Evolutionary conservation across 257 asterid genomes (phyloP).

Genomic region (Phtheirospermum japonicum): DNA sequence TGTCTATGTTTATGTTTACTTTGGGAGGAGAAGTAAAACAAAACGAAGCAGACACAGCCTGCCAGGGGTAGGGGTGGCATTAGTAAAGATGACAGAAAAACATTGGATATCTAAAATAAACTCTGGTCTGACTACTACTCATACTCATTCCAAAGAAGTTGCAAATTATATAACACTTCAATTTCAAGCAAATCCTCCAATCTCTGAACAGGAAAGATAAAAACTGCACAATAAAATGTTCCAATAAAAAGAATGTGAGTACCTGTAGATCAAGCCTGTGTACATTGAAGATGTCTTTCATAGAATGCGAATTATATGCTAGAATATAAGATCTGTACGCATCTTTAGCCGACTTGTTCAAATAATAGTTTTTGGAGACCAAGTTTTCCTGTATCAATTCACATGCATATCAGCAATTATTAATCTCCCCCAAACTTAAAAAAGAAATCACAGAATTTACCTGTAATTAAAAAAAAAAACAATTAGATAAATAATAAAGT

Average conservation of each 20-base stretch:
- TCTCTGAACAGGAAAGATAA: background rate
- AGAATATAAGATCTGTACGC: constrained; percentile 85
- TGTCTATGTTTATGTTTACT: constrained; percentile 72
- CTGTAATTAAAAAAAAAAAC: background rate
- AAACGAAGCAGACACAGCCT: constrained; percentile 97
- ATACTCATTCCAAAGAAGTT: too few relatives aligned
- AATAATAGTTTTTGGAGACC: constrained; percentile 63
- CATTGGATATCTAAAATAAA: too few relatives aligned
- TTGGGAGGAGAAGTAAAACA: constrained; percentile 77
- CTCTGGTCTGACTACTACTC: too few relatives aligned
- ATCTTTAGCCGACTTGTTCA: constrained; percentile 89
- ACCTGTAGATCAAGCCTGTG: constrained; percentile 89
- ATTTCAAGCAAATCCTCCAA: background rate
- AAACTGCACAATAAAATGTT: background rate
- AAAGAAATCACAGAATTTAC: too few relatives aligned
- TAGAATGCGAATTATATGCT: constrained; percentile 87
- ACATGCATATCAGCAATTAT: background rate
- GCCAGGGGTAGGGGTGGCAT: constrained; percentile 18
- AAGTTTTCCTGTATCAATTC: constrained; percentile 55
- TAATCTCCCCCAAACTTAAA: background rate
- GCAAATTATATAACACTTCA: too few relatives aligned
- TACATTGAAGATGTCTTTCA: constrained; percentile 90
- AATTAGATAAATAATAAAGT: constrained; percentile 1
- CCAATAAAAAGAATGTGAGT: constrained; percentile 7
- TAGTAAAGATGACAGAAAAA: background rate